Base-by-base conservation (phyloP, 2,329 filamentous ascomycete genomes). In the Talaromyces sp. region DNA sequence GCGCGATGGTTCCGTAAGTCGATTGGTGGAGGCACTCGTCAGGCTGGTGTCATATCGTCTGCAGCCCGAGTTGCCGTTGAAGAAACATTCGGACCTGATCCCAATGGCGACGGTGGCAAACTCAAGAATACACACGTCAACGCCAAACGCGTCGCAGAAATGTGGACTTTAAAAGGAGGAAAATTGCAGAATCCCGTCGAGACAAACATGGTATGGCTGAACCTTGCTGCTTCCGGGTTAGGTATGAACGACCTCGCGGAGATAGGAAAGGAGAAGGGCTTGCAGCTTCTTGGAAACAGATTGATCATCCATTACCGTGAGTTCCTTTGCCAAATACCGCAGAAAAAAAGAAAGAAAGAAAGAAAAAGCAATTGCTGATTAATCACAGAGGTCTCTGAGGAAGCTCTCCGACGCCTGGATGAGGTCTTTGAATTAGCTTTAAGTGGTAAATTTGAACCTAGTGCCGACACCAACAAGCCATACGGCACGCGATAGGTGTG, bases 171-270 rank as follows among this genome's bases (percentile, higher is more conserved):
- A 17, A 81, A 88, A 61, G 92, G 92, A 4, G 92, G 92, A 1
- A 86, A 85, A 77, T 78, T 92, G 64, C 77, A 83, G 22, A 83
- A 89, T 66, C 89, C 90, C 0, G 89, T 90, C 1, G 89, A 96
- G 73, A 96, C 92, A n/a, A 96, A 96, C 78, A 96, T 96, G 91
- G 87, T 92, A 39, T 96, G 91, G 92, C 73, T 96, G 65, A 89
- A 96, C 75, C 80, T 95, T 17, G 84, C 87, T 35, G 83, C 84
- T 1, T 84, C 86, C 11, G 85, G 86, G 0, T 74, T 89, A 37
- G 78, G 80, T 3, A 74, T 74, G 4, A 81, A 84, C 61, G 80
- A 84, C 47, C 85, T 88, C 67, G 82, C 85, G 10, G 79, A 82
- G 64, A 75, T 85, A 43, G 87, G 82, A 1, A 77, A 84, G 67